Conservation (phyloP, 805 yeast species). For the Saccharomyces jurei region DNA sequence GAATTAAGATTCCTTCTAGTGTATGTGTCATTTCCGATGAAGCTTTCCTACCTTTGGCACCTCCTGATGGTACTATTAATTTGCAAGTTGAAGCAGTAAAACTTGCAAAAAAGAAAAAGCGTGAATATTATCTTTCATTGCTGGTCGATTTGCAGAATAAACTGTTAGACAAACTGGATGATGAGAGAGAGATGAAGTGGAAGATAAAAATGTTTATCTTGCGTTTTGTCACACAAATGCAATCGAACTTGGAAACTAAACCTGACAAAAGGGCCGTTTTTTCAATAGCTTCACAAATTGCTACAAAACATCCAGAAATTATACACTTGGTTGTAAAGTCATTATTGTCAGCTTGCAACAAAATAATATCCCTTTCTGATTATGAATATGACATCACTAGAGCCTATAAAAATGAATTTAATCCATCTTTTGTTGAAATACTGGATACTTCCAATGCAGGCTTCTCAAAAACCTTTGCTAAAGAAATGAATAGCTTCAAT, state of each 20-base stretch:
- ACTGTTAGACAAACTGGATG: constrained; percentile 20
- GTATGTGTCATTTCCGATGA: constrained; percentile 45
- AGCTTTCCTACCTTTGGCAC: constrained; percentile 40
- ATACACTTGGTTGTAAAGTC: constrained; percentile 55
- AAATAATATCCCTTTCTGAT: constrained; percentile 38
- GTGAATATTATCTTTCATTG: constrained; percentile 35
- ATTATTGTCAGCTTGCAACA: constrained; percentile 43
- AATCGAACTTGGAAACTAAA: constrained; percentile 44
- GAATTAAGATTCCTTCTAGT: constrained; percentile 42
- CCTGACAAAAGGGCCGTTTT: constrained; percentile 35
- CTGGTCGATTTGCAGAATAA: constrained; percentile 37
- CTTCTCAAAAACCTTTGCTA: constrained; percentile 37
- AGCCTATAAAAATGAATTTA: constrained; percentile 36
- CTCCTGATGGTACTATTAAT: constrained; percentile 53
- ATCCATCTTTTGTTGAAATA: constrained; percentile 33
- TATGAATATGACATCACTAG: constrained; percentile 41
- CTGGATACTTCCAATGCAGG: constrained; percentile 38
- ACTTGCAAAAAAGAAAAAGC: constrained; percentile 55
- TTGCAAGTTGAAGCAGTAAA: constrained; percentile 51
- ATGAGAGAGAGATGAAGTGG: constrained; percentile 40
- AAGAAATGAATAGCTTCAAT: constrained; percentile 43
- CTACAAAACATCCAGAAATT: constrained; percentile 61
- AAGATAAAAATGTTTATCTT: constrained; percentile 42
- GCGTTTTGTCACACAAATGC: constrained; percentile 44
- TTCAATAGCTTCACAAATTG: constrained; percentile 40